Percentiles rank a stretch among this genome's conserved stretches.
phyloP scores from a whole-genome alignment of 2,329 filamentous ascomycete genomes.

The Fusarium buxicola region DNA sequence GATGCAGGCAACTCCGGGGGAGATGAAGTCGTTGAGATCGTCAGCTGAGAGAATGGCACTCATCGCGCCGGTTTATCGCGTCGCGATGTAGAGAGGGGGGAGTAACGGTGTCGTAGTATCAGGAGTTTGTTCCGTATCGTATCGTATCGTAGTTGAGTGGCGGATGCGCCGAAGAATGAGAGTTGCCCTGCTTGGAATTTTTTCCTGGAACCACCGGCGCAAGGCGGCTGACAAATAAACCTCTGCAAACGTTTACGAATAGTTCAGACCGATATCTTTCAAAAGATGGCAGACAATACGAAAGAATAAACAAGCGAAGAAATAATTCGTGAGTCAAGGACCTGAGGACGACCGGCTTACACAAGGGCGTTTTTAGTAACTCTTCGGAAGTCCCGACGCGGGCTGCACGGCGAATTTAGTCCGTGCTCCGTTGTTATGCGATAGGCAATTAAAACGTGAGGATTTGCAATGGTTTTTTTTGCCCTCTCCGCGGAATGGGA shows the following conservation, averaged over 20 bases:
- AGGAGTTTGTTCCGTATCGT: not conserved
- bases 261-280: not conserved
- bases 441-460: slow-evolving; percentile 48
- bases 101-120: slow-evolving; percentile 7
- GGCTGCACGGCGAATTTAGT: slow-evolving; percentile 29
- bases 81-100: not conserved
- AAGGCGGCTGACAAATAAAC: slow-evolving; percentile 43
- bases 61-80: slow-evolving; percentile 66
- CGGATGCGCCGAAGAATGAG: slow-evolving; percentile 9
- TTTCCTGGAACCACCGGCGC: slow-evolving; percentile 17
- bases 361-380: slow-evolving; percentile 28
- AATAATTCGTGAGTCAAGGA: not conserved
- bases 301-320: not conserved
- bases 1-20: slow-evolving; percentile 96
- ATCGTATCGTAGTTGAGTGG: slow-evolving; percentile 24
- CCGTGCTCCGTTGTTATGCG: slow-evolving; percentile 15
- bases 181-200: slow-evolving; percentile 20
- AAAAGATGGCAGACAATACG: not conserved
- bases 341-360: slow-evolving; percentile 2
- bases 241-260: slow-evolving; percentile 15
- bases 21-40: slow-evolving; percentile 99
- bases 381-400: slow-evolving; percentile 37
- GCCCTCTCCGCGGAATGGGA: not conserved
- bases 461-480: slow-evolving; percentile 50
- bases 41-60: slow-evolving; percentile 97